phyloP scores from a whole-genome alignment of 2,329 filamentous ascomycete species.

The Cucurbitaria berberidis region DNA sequence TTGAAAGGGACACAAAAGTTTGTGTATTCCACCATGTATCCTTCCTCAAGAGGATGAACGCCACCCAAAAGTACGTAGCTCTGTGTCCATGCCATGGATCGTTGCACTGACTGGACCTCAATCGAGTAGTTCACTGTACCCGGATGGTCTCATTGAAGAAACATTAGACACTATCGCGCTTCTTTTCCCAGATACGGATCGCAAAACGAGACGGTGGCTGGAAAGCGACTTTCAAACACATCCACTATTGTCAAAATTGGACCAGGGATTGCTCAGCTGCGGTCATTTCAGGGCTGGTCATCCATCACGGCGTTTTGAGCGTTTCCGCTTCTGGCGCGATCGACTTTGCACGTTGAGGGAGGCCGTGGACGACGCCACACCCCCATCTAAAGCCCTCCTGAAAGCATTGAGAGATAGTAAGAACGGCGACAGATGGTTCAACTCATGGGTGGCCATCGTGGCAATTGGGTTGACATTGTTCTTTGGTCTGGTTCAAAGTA shows the following conservation, averaged over 20 bases:
- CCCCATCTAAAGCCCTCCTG: background rate
- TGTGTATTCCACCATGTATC: conserved; percentile 51
- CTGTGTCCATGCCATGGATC: background rate
- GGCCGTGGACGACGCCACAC: background rate
- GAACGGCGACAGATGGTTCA: background rate
- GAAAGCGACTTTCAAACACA: background rate
- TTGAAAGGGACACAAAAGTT: conserved; percentile 48
- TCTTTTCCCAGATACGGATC: conserved; percentile 40
- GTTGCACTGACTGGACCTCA: background rate
- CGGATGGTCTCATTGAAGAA: conserved; percentile 27
- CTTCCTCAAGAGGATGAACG: conserved; percentile 30
- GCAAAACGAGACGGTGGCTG: conserved; percentile 30
- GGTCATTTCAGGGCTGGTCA: background rate
- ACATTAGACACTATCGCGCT: conserved; percentile 47
- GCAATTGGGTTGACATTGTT: conserved; percentile 48
- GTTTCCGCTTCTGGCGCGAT: background rate
- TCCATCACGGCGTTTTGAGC: background rate
- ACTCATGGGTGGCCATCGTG: background rate
- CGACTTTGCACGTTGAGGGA: background rate
- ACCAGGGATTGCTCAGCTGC: background rate
- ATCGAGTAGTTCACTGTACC: background rate
- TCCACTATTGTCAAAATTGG: background rate
- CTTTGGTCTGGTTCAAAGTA: conserved; percentile 52
- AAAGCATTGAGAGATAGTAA: background rate
- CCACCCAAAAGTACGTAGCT: background rate